Percentiles rank a stretch among this genome's conserved stretches.
phyloP scores from a whole-genome alignment of 1,284 basidiomycete species.

The Phlebopus sp. region DNA sequence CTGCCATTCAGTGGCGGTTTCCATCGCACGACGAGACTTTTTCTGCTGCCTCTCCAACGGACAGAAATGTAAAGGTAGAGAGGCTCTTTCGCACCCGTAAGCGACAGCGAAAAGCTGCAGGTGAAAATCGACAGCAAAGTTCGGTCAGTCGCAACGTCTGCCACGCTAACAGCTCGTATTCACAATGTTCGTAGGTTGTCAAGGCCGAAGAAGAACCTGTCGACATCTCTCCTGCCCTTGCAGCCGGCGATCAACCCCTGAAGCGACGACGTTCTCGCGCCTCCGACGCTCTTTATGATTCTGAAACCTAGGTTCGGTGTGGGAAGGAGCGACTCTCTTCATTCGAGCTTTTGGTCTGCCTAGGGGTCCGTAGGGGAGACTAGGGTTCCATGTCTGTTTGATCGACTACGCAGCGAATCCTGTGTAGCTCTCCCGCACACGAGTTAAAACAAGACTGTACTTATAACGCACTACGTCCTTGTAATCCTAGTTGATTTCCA shows the following conservation, averaged over 20 bases:
- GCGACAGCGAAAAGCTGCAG: constrained; percentile 20
- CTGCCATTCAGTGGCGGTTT: constrained; percentile 37
- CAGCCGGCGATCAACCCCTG: constrained; percentile 28
- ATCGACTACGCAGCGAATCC: not conserved
- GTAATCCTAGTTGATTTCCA: no score
- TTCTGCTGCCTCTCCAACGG: not conserved
- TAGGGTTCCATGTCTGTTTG: no score
- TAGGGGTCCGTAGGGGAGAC: no score
- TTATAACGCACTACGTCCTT: not conserved
- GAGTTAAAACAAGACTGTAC: constrained; percentile 10
- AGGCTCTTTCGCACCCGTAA: constrained; percentile 23
- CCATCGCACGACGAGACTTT: constrained; percentile 13
- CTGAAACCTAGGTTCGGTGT: constrained; percentile 24
- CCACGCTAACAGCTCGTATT: constrained; percentile 7
- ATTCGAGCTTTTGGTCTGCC: no score
- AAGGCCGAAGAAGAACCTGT: constrained; percentile 26
- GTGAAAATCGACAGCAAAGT: constrained; percentile 19
- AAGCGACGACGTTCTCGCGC: constrained; percentile 42
- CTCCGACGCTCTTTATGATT: constrained; percentile 32
- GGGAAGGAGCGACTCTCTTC: no score
- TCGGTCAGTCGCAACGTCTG: constrained; percentile 19
- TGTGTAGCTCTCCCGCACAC: not conserved
- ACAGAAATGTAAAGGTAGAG: constrained; percentile 21
- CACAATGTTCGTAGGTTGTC: constrained; percentile 21
- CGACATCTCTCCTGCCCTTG: constrained; percentile 22